Conservation (phyloP, 164 flowering plant genomes). For the Chimonanthus salicifolius region DNA sequence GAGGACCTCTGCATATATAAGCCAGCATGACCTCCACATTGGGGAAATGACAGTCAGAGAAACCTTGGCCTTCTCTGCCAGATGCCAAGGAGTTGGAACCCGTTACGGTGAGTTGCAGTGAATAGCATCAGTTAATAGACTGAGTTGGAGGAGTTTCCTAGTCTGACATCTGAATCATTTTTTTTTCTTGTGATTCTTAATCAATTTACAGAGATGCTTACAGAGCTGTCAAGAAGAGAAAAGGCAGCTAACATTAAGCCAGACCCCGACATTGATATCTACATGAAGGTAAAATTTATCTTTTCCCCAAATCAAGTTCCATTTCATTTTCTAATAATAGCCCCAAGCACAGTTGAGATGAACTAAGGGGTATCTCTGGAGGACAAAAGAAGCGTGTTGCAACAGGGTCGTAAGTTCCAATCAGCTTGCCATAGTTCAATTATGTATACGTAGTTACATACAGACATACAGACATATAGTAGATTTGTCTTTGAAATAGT, state of each 20-base stretch:
- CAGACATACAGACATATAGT: too few relatives aligned
- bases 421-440: too few relatives aligned
- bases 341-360: too few relatives aligned
- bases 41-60: conserved; percentile 64
- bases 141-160: neutral
- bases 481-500: too few relatives aligned
- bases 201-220: conserved; percentile 22
- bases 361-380: too few relatives aligned
- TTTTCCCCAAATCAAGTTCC: neutral
- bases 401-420: too few relatives aligned
- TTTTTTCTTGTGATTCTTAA: neutral
- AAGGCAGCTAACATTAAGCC: conserved; percentile 25
- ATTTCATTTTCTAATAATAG: too few relatives aligned
- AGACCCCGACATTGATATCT: conserved; percentile 29
- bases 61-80: conserved; percentile 55
- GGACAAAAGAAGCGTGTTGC: too few relatives aligned
- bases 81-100: conserved; percentile 63
- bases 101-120: conserved; percentile 32
- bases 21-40: conserved; percentile 55
- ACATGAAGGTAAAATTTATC: conserved; percentile 22
- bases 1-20: conserved; percentile 57
- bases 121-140: neutral
- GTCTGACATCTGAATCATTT: neutral
- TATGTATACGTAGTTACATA: too few relatives aligned
- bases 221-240: conserved; percentile 30